Evolutionary conservation across 2,329 filamentous ascomycete species (phyloP).

Genomic region (Claviceps monticola): DNA sequence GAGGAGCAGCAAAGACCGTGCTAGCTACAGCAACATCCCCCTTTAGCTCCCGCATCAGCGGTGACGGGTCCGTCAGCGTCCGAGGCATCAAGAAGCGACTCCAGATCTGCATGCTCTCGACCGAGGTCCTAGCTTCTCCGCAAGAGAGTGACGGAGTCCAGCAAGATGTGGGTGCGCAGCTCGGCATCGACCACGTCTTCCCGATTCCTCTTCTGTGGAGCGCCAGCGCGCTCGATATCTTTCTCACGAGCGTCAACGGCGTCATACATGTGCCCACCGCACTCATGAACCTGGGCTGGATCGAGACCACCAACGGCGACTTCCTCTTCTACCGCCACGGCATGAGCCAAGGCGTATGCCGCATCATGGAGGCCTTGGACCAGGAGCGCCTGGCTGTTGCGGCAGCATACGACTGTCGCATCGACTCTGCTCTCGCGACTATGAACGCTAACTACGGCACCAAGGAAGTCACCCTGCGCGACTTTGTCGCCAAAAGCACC

Average conservation of each 20-base stretch:
- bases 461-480: neutral
- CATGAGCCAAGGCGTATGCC: conserved; percentile 7
- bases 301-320: conserved; percentile 7
- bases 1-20: neutral
- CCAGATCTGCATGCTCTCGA: neutral
- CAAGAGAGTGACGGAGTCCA: too few species aligned
- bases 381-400: too few species aligned
- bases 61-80: conserved; percentile 4
- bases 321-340: conserved; percentile 9
- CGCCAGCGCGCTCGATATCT: conserved; percentile 4
- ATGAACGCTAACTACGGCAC: neutral
- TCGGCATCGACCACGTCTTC: conserved; percentile 1
- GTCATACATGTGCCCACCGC: conserved; percentile 7
- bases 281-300: conserved; percentile 8
- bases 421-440: too few species aligned
- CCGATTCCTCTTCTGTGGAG: conserved; percentile 6
- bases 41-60: conserved; percentile 7
- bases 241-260: conserved; percentile 6
- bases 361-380: conserved; percentile 3
- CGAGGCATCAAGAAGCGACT: conserved; percentile 7
- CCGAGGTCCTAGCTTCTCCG: neutral
- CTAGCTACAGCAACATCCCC: conserved; percentile 6
- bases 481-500: conserved; percentile 4
- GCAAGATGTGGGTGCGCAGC: neutral
- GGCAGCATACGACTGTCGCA: too few species aligned